Conservation (phyloP, 2,329 filamentous ascomycete genomes). For the Cercospora citrullina region DNA sequence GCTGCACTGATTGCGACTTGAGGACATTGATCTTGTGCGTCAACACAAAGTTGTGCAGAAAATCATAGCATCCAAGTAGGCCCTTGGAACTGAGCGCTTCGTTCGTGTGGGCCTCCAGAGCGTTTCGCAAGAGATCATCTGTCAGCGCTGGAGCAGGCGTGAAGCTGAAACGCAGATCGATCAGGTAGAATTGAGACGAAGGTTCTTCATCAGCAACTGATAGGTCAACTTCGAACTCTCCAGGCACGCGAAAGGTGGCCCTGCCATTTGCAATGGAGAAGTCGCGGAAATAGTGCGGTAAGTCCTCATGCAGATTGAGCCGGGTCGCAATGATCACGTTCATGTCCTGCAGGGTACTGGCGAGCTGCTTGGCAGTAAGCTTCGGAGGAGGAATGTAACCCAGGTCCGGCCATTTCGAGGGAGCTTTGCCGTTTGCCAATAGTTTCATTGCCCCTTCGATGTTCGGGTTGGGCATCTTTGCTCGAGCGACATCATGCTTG, state of each 20-base stretch:
- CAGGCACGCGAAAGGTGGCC: constrained; percentile 78
- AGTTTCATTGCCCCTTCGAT: constrained; percentile 85
- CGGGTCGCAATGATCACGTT: constrained; percentile 81
- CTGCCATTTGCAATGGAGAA: constrained; percentile 83
- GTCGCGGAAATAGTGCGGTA: constrained; percentile 74
- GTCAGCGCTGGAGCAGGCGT: constrained; percentile 64
- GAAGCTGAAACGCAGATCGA: constrained; percentile 86
- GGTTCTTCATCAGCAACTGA: constrained; percentile 85
- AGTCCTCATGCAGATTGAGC: constrained; percentile 79
- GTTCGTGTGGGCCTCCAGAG: constrained; percentile 73
- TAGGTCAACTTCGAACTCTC: constrained; percentile 90
- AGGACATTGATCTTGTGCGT: constrained; percentile 88
- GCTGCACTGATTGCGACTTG: constrained; percentile 70
- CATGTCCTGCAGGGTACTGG: constrained; percentile 74
- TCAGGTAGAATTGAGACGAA: constrained; percentile 85
- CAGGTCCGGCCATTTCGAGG: constrained; percentile 74
- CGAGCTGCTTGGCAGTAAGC: constrained; percentile 68
- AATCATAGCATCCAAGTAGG: constrained; percentile 76
- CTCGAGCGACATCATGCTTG: constrained; percentile 69
- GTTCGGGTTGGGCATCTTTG: constrained; percentile 84
- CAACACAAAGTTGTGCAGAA: constrained; percentile 82
- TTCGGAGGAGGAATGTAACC: constrained; percentile 74
- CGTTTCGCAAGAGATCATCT: constrained; percentile 60
- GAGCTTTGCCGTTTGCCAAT: constrained; percentile 71
- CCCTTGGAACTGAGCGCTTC: constrained; percentile 68